Base-by-base conservation (phyloP, 2,329 filamentous ascomycete species). In the Botrytis deweyae region DNA sequence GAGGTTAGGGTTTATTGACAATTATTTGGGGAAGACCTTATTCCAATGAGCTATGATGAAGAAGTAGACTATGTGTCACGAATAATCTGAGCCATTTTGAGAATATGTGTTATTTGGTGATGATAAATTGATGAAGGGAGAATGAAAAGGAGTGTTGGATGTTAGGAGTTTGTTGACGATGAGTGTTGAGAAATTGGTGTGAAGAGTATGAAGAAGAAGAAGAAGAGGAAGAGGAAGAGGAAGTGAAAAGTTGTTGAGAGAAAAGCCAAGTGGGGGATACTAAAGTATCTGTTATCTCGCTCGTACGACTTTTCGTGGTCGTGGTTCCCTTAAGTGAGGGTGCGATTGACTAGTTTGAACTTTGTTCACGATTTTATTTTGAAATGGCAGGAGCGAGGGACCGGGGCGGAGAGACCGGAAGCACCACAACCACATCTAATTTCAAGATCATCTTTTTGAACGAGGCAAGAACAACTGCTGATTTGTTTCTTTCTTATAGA, bases 31-130 rank as follows among this genome's bases (percentile, higher is more conserved):
- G n/a, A 42, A 67, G 33, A 40, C 14, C 14, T 8, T 67, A 67
- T 46, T 55, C 55, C 22, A 55, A 67, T 55, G 46, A 55, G 65
- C 65, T 67, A 55, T 67, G 65, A 67, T 55, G 65, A 67, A 55
- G 16, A 67, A 67, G 22, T 52, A 40, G 65, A 67, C 65, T 14
- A 67, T 67, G 7, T 36, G 44, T 38, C 44, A 10, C 22, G 25
- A n/a, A 67, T 52, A 38, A 7, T 38, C 64, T 67, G 64, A 67
- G 64, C 44, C 44, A 67, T 67, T 0, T 36, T n/a, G 14, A 49
- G 12, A 67, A 33, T 67, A 52, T 20, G 33, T 40, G 16, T 55
- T 25, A 22, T 55, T 67, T 12, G 9, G 22, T 18, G 4, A 16
- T 25, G 29, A 36, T 25, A 4, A 25, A 46, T 12, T 22, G 42